Evolutionary conservation across 2,329 filamentous ascomycete species (phyloP), one percentile per base, ranked within the genome.

Genomic region (Xylaria sp.): DNA sequence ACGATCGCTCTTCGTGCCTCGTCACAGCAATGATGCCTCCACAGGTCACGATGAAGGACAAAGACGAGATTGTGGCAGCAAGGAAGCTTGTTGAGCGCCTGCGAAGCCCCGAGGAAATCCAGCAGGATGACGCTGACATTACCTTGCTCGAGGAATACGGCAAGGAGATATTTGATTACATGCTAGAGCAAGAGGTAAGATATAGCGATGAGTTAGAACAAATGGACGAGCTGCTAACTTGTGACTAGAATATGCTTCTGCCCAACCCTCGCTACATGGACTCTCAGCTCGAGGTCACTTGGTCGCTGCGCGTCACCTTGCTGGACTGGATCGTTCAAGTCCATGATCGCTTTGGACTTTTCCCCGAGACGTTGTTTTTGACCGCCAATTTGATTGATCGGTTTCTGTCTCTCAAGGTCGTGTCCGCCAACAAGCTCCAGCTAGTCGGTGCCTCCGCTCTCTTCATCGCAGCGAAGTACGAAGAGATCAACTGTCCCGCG

Each of bases 261-360:
- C 94, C 94, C 1, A 92, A 94, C 70, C 82, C 91, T 2, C 85
- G 94, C 73, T 99, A 99, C 80, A 99, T 99, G 93, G 91, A 96
- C 63, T 87, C 89, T 66, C 94, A 99, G 74, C 87, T 89, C n/a
- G 93, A 97, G 75, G 95, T 99, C 59, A 91, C 96, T 72, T 99
- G 94, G 94, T 96, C 92, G 2, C 99, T 97, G 94, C 91, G 94
- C 52, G 89, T 92, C 4, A 91, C 97, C 19, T 81, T 99, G 57
- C 95, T 99, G 87, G 94, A 97, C 75, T 99, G 94, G 94, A 82
- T 99, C 49, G 89, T 97, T 52, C 92, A 99, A 74, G 94, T 99
- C 35, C 94, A 99, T 73, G 85, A 88, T 68, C 90, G 94, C 42
- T 99, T 99, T 77, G 85, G 83, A 42, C 83, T 99, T 34, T 84